Evolutionary conservation across 768 basidiomycete species (phyloP).

Genomic region (Lactarius hengduanensis): DNA sequence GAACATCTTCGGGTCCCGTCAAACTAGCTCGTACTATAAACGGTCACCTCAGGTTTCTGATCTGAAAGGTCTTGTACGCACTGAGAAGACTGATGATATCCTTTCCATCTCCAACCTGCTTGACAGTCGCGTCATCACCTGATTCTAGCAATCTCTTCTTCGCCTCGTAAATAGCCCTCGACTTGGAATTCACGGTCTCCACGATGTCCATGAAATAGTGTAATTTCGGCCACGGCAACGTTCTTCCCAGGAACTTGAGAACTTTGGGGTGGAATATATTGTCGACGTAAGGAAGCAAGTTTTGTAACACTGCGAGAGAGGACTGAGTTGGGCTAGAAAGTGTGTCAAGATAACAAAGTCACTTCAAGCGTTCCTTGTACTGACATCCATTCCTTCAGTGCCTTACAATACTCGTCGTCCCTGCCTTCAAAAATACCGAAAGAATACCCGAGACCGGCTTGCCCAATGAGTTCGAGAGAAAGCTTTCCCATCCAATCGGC

Average conservation of each 20-base stretch:
- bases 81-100: conserved; percentile 49
- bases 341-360: neutral
- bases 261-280: conserved; percentile 29
- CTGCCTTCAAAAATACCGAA: conserved; percentile 20
- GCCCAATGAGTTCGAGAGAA: conserved; percentile 31
- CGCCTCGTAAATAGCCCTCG: conserved; percentile 36
- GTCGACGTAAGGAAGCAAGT: conserved; percentile 21
- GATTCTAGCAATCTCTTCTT: conserved; percentile 39
- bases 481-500: conserved; percentile 25
- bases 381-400: conserved; percentile 28
- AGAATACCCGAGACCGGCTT: conserved; percentile 31
- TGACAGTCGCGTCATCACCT: conserved; percentile 38
- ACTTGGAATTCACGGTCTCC: conserved; percentile 36
- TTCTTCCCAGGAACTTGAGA: conserved; percentile 36
- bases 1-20: conserved; percentile 36
- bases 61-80: conserved; percentile 32
- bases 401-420: neutral
- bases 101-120: conserved; percentile 40
- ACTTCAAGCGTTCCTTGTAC: neutral
- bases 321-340: conserved; percentile 19
- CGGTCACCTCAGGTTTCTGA: conserved; percentile 4
- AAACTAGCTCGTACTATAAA: conserved; percentile 41
- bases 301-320: conserved; percentile 8
- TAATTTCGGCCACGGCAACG: conserved; percentile 36
- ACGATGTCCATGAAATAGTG: conserved; percentile 39